Conservation (phyloP, 1,284 basidiomycete species). For the Pyrrhoderma noxium region DNA sequence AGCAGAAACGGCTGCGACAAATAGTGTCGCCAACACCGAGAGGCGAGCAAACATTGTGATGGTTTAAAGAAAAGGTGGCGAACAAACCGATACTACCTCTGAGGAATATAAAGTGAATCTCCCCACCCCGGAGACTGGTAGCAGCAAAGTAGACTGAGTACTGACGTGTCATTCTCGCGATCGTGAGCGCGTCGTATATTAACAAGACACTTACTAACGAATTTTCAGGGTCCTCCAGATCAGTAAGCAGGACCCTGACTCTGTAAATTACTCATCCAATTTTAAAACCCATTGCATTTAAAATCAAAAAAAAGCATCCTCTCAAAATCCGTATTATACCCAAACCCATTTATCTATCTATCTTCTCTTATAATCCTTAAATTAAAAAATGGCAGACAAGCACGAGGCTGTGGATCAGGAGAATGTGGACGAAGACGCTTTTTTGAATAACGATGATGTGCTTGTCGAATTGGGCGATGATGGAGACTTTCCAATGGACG, state of each 20-base stretch:
- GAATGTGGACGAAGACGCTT: constrained; percentile 37
- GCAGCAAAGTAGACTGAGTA: not conserved
- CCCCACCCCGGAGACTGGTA: constrained; percentile 2
- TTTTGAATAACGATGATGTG: constrained; percentile 56
- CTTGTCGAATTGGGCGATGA: constrained; percentile 11
- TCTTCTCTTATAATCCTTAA: no score
- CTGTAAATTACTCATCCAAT: no score
- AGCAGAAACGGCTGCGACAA: constrained; percentile 49
- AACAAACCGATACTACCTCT: not conserved
- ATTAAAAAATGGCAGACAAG: constrained; percentile 20
- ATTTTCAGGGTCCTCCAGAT: no score
- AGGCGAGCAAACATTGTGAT: constrained; percentile 55
- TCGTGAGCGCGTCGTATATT: no score
- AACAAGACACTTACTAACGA: no score
- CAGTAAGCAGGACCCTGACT: no score
- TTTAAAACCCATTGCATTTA: no score
- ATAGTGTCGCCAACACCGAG: constrained; percentile 47
- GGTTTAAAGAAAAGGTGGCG: constrained; percentile 17
- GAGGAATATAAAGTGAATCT: not conserved
- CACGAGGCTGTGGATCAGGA: constrained; percentile 34
- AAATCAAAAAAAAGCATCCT: no score
- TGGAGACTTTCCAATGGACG: constrained; percentile 29
- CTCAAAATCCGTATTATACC: no score
- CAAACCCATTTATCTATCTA: no score
- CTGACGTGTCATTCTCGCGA: no score